A percentile compares a stretch with the other conserved stretches of the same genome.
Evolutionary conservation across 805 yeast genomes (phyloP).

Genomic region (Aciculoconidium aculeatum): DNA sequence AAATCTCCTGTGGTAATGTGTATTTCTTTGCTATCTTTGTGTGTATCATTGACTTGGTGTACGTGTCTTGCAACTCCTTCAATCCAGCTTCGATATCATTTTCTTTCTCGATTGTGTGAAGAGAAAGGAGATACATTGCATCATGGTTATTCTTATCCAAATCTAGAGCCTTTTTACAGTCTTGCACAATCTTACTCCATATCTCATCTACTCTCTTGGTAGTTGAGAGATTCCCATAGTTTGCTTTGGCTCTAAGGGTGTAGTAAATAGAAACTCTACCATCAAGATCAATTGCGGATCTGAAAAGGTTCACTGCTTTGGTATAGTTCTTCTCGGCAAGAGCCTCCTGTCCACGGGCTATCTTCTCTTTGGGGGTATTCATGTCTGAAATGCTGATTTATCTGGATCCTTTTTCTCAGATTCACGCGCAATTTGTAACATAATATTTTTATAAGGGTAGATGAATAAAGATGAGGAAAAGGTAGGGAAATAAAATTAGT

Average conservation of each 20-base stretch:
- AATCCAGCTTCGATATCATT: slow-evolving; percentile 8
- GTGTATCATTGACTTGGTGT: slow-evolving; percentile 9
- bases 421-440: no score
- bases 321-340: slow-evolving; percentile 8
- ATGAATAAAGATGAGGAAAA: no score
- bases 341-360: slow-evolving; percentile 7
- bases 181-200: slow-evolving; percentile 11
- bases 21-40: slow-evolving; percentile 9
- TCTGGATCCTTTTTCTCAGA: no score
- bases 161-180: slow-evolving; percentile 10
- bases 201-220: slow-evolving; percentile 5
- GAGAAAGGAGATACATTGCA: slow-evolving; percentile 10
- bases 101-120: slow-evolving; percentile 7
- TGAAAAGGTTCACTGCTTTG: slow-evolving; percentile 14
- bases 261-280: slow-evolving; percentile 6
- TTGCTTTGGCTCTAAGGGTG: slow-evolving; percentile 12
- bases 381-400: no score
- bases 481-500: no score
- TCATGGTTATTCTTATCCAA: slow-evolving; percentile 12
- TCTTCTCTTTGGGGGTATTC: slow-evolving; percentile 4
- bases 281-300: slow-evolving; percentile 11
- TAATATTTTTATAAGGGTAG: no score
- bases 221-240: slow-evolving; percentile 5
- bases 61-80: slow-evolving; percentile 9
- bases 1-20: slow-evolving; percentile 12